Percentiles rank a stretch among this genome's conserved stretches.
Conservation (phyloP, 495 filamentous ascomycete genomes). For the Hypoxylon fragiforme region DNA sequence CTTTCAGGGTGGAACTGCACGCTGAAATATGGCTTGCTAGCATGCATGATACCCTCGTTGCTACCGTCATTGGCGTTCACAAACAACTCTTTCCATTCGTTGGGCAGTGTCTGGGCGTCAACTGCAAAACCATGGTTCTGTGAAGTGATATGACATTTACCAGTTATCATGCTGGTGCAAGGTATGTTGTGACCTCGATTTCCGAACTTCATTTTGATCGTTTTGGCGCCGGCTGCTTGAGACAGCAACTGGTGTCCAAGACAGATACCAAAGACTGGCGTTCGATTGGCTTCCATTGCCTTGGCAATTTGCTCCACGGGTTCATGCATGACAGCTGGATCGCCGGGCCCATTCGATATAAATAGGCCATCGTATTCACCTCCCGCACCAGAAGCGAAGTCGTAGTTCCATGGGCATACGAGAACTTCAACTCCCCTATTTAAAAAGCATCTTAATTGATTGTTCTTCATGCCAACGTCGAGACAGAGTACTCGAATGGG, state of each 20-base stretch:
- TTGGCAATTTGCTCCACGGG: constrained; percentile 76
- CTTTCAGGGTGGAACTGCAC: constrained; percentile 99
- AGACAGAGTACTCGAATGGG: constrained; percentile 84
- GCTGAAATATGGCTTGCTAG: constrained; percentile 86
- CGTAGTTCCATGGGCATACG: constrained; percentile 93
- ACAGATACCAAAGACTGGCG: constrained; percentile 95
- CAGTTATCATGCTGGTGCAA: constrained; percentile 90
- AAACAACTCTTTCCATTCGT: constrained; percentile 88
- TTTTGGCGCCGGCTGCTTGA: constrained; percentile 84
- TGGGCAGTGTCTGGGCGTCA: constrained; percentile 71
- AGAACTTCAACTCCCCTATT: constrained; percentile 90
- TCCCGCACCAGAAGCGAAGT: constrained; percentile 73
- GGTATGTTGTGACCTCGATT: constrained; percentile 99
- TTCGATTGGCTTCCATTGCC: constrained; percentile 72
- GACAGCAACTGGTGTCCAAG: constrained; percentile 94
- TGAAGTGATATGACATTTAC: constrained; percentile 96
- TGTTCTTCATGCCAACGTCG: constrained; percentile 96
- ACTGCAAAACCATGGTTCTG: constrained; percentile 98
- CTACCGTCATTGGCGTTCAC: constrained; percentile 97
- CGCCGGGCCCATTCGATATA: constrained; percentile 95
- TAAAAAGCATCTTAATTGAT: constrained; percentile 91
- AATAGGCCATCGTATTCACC: constrained; percentile 94
- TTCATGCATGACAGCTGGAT: constrained; percentile 77
- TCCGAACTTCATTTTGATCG: constrained; percentile 96
- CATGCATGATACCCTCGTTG: constrained; percentile 94